phyloP scores from a whole-genome alignment of 2,329 filamentous ascomycete genomes.

The Cadophora luteo-olivacea region DNA sequence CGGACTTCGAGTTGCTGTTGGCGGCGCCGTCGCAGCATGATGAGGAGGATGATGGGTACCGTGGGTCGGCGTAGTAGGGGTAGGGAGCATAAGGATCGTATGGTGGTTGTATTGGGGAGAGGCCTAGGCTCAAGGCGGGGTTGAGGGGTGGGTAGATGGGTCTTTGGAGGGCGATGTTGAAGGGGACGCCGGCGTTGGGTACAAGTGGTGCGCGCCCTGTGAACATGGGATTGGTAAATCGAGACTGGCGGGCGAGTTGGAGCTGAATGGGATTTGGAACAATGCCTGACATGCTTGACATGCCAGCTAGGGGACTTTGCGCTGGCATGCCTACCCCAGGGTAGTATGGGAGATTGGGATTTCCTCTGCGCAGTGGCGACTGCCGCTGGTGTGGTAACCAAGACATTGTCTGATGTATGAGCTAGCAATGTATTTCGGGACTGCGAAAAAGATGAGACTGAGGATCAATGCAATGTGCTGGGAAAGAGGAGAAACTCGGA shows the following conservation, averaged over 20 bases:
- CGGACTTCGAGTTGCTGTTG: constrained; percentile 11
- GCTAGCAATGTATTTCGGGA: not conserved
- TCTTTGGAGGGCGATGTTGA: constrained; percentile 4
- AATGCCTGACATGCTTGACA: constrained; percentile 4
- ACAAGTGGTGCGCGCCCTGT: not conserved
- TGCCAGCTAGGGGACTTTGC: constrained; percentile 1
- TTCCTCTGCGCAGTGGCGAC: constrained; percentile 3
- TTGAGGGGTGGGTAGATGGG: not conserved
- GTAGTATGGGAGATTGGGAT: not conserved
- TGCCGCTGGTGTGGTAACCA: constrained; percentile 16
- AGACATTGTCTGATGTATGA: not conserved
- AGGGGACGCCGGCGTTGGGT: not conserved
- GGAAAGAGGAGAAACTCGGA: not conserved
- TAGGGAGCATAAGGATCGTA: not conserved
- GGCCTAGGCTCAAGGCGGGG: not conserved
- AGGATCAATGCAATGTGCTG: not conserved
- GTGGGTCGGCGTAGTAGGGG: not conserved
- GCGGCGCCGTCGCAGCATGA: not conserved
- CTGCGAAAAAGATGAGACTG: not conserved
- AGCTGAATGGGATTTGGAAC: not conserved
- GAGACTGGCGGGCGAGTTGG: not conserved
- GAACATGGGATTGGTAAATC: constrained; percentile 7
- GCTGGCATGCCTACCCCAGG: not conserved
- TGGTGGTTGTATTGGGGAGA: not conserved
- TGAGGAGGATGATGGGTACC: not conserved